phyloP scores from a whole-genome alignment of 2,329 filamentous ascomycete genomes.

The Sclerotinia nivalis region DNA sequence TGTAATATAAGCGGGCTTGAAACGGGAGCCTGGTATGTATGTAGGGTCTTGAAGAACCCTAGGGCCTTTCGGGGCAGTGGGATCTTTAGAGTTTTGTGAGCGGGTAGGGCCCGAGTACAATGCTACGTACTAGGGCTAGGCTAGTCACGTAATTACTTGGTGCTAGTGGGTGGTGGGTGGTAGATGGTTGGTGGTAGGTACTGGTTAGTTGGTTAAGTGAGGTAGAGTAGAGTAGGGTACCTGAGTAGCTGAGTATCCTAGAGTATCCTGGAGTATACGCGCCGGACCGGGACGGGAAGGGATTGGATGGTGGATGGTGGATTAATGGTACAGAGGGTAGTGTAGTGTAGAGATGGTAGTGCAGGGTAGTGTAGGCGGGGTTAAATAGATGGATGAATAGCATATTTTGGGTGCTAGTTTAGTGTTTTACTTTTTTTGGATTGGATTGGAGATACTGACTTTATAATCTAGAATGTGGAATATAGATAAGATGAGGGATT shows the following conservation, averaged over 20 bases:
- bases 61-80: not conserved
- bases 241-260: not conserved
- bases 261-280: not conserved
- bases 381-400: too few species aligned
- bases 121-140: not conserved
- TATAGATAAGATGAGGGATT: too few species aligned
- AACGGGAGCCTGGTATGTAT: not conserved
- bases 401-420: too few species aligned
- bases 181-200: not conserved
- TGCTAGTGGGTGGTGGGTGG: not conserved
- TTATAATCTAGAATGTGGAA: too few species aligned
- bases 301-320: not conserved
- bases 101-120: slow-evolving; percentile 14
- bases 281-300: not conserved
- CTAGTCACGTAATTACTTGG: not conserved
- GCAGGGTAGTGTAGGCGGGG: too few species aligned
- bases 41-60: not conserved
- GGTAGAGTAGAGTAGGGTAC: not conserved
- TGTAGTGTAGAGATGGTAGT: too few species aligned
- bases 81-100: not conserved
- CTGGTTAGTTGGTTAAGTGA: not conserved
- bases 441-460: too few species aligned
- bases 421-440: too few species aligned
- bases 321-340: too few species aligned
- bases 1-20: not conserved